Percentiles rank a stretch among this genome's conserved stretches.
Evolutionary conservation across 352 stramenopile genomes (phyloP).

Genomic region (Phytophthora multivora): DNA sequence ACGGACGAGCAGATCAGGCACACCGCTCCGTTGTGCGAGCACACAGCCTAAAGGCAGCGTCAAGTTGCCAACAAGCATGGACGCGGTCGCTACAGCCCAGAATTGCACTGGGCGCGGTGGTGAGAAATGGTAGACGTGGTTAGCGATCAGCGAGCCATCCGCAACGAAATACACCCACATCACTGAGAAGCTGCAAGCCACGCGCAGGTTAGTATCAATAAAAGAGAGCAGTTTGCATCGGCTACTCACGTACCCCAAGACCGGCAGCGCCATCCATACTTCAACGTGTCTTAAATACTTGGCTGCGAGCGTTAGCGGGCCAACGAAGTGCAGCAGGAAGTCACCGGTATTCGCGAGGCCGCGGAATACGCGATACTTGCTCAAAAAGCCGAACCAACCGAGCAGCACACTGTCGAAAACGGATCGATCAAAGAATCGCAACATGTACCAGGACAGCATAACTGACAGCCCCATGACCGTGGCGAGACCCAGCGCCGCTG

Average conservation of each 20-base stretch:
- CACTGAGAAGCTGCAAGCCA: conserved; percentile 26
- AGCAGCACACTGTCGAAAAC: conserved; percentile 41
- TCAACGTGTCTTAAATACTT: conserved; percentile 33
- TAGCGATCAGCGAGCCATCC: conserved; percentile 32
- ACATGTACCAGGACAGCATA: conserved; percentile 42
- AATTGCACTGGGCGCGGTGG: conserved; percentile 41
- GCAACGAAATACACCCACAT: conserved; percentile 39
- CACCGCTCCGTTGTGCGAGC: conserved; percentile 25
- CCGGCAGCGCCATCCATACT: conserved; percentile 41
- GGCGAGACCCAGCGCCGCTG: conserved; percentile 29
- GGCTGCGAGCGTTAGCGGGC: conserved; percentile 22
- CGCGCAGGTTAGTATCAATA: neutral
- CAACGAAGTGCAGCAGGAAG: conserved; percentile 31
- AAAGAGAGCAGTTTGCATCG: too few relatives aligned
- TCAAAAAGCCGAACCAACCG: conserved; percentile 40
- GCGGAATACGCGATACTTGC: conserved; percentile 33
- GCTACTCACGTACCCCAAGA: conserved; percentile 26
- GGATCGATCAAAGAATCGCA: conserved; percentile 34
- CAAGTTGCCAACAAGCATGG: conserved; percentile 37
- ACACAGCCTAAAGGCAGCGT: conserved; percentile 37
- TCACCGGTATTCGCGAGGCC: conserved; percentile 27
- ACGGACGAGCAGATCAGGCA: conserved; percentile 21
- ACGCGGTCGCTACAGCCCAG: conserved; percentile 35
- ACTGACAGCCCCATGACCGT: conserved; percentile 36
- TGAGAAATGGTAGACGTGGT: conserved; percentile 45